A percentile compares a stretch with the other conserved stretches of the same genome.
phyloP scores from a whole-genome alignment of 2,329 filamentous ascomycete species.

The Colletotrichum sp. region DNA sequence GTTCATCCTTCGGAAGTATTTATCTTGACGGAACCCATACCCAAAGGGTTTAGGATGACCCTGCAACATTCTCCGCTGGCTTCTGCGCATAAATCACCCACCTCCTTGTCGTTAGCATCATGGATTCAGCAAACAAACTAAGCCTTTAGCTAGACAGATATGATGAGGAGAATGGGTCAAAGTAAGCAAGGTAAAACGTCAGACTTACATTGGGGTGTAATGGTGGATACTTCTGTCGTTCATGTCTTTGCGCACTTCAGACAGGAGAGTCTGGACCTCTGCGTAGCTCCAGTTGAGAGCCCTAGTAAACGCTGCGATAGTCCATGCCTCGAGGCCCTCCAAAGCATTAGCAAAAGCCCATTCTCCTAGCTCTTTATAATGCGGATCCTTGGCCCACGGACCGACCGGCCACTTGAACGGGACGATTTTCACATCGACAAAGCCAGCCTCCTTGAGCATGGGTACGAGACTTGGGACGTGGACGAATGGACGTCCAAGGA shows the following conservation, averaged over 20 bases:
- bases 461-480: neutral
- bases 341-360: slow-evolving; percentile 18
- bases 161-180: neutral
- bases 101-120: neutral
- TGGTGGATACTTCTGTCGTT: slow-evolving; percentile 25
- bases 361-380: slow-evolving; percentile 36
- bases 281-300: slow-evolving; percentile 23
- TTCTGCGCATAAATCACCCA: neutral
- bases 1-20: neutral
- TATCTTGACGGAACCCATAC: neutral
- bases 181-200: neutral
- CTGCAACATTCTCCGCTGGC: neutral
- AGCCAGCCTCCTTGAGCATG: slow-evolving; percentile 31
- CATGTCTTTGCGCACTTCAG: slow-evolving; percentile 24
- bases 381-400: slow-evolving; percentile 24
- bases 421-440: slow-evolving; percentile 32
- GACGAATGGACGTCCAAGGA: slow-evolving; percentile 28
- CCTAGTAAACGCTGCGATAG: neutral
- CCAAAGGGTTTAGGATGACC: neutral
- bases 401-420: slow-evolving; percentile 34
- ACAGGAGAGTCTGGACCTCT: slow-evolving; percentile 26
- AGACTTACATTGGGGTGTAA: slow-evolving; percentile 18
- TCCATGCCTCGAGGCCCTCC: neutral
- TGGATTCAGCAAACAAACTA: neutral
- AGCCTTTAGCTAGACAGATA: neutral